A percentile compares a stretch with the other conserved stretches of the same genome.
phyloP scores from a whole-genome alignment of 192 early-diverging fungal species.

The Coemansia sp. region DNA sequence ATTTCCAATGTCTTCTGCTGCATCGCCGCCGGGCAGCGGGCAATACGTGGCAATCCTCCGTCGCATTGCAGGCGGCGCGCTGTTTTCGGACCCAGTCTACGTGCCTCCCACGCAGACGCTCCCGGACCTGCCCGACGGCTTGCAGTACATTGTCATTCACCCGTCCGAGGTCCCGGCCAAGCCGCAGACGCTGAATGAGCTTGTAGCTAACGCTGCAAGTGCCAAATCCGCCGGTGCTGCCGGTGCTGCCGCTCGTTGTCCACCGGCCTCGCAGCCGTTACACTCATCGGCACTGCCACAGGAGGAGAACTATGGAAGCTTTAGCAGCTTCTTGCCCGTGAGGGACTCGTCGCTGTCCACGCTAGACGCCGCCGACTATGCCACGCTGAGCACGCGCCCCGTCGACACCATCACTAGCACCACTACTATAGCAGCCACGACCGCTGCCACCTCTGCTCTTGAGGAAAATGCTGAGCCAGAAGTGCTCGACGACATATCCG shows the following conservation, averaged over 20 bases:
- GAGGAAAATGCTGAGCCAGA: not conserved
- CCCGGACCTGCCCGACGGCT: constrained; percentile 46
- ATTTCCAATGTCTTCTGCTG: not conserved
- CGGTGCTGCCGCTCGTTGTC: not conserved
- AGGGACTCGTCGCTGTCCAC: constrained; percentile 32
- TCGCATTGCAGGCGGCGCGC: constrained; percentile 26
- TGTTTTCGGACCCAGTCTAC: constrained; percentile 51
- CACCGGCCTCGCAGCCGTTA: not conserved
- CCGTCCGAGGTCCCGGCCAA: constrained; percentile 15
- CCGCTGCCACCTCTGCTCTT: not conserved
- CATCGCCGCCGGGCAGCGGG: constrained; percentile 22
- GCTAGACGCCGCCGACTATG: constrained; percentile 5
- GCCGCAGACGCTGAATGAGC: constrained; percentile 21
- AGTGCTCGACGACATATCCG: constrained; percentile 11
- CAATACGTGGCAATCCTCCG: constrained; percentile 47
- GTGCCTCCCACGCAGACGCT: constrained; percentile 25
- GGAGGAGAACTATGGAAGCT: constrained; percentile 28
- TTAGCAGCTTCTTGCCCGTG: constrained; percentile 46
- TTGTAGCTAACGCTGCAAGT: constrained; percentile 13
- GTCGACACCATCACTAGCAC: not conserved
- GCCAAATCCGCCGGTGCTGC: not conserved
- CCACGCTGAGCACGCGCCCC: not conserved
- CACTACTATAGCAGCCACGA: not conserved
- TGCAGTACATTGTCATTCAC: constrained; percentile 51
- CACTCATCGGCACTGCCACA: constrained; percentile 9